Conservation (phyloP, 352 stramenopile genomes). For the Globisporangium solare region DNA sequence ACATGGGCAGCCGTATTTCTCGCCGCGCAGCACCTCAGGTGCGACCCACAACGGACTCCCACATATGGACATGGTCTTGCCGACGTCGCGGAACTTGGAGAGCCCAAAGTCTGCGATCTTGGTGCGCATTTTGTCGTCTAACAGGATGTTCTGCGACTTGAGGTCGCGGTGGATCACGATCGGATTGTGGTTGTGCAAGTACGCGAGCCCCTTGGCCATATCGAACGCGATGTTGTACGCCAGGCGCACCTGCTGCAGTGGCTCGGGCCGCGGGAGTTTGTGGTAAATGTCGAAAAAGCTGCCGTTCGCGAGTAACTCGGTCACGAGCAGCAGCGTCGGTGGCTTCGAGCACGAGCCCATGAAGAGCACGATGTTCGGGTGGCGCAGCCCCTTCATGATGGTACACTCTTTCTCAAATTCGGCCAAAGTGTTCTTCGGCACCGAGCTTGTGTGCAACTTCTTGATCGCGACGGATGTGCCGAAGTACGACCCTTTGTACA, state of each 20-base stretch:
- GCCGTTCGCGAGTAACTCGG: conserved; percentile 86
- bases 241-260: conserved; percentile 52
- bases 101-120: conserved; percentile 83
- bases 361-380: conserved; percentile 98
- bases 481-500: conserved; percentile 85
- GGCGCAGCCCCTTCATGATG: conserved; percentile 89
- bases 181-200: conserved; percentile 96
- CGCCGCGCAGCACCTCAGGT: conserved; percentile 68
- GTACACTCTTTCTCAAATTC: conserved; percentile 84
- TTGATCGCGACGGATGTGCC: conserved; percentile 80
- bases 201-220: conserved; percentile 92
- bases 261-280: conserved; percentile 59
- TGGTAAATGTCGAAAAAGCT: conserved; percentile 89
- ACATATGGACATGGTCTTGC: conserved; percentile 86
- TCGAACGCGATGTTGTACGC: conserved; percentile 83
- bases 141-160: conserved; percentile 77
- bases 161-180: conserved; percentile 95
- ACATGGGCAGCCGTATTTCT: conserved; percentile 79
- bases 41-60: conserved; percentile 78
- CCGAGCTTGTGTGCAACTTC: conserved; percentile 72
- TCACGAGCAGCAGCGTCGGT: conserved; percentile 95
- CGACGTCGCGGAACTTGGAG: conserved; percentile 81
- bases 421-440: conserved; percentile 75
- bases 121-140: conserved; percentile 81
- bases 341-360: conserved; percentile 96